phyloP scores from a whole-genome alignment of 2,329 filamentous ascomycete species.

The Bipolaris bicolor region DNA sequence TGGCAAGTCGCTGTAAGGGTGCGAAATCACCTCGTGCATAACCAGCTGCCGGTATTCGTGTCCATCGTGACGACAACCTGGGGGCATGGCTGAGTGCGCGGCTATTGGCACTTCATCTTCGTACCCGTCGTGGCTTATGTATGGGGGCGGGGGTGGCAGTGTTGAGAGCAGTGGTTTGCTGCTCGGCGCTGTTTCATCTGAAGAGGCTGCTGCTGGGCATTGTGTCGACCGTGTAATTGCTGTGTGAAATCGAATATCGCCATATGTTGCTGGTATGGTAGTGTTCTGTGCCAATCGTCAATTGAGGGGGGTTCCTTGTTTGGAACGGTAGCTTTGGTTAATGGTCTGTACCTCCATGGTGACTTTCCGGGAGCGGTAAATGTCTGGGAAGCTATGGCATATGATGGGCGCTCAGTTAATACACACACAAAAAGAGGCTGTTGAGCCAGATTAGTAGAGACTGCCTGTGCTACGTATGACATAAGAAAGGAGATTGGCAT shows the following conservation, averaged over 20 bases:
- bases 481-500: constrained; percentile 13
- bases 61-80: constrained; percentile 33
- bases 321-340: background rate
- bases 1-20: constrained; percentile 10
- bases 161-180: constrained; percentile 12
- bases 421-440: background rate
- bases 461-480: constrained; percentile 7
- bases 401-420: background rate
- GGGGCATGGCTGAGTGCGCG: background rate
- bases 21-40: background rate
- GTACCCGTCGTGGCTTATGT: constrained; percentile 1
- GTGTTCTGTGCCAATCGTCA: constrained; percentile 9
- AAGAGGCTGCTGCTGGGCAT: constrained; percentile 4
- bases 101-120: background rate
- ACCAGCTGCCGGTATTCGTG: background rate
- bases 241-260: background rate
- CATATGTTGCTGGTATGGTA: background rate
- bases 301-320: background rate
- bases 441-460: constrained; percentile 2
- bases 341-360: constrained; percentile 14
- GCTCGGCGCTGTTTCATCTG: constrained; percentile 1
- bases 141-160: constrained; percentile 5
- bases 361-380: background rate
- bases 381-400: background rate
- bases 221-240: background rate